Percentiles rank a stretch among this genome's conserved stretches.
phyloP scores from a whole-genome alignment of 257 asterid species.

The Solanum chiquidenum region DNA sequence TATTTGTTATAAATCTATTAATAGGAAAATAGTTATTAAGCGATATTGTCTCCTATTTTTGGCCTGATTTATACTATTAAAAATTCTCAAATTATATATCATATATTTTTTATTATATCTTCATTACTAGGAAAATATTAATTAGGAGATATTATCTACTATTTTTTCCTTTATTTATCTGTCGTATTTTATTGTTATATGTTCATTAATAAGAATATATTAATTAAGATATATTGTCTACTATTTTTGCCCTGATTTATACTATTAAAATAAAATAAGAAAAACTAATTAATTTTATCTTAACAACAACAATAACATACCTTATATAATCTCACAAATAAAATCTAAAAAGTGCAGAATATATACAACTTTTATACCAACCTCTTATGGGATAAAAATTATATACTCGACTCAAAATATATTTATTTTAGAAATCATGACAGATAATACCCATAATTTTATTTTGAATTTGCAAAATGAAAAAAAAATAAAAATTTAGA shows the following conservation, averaged over 20 bases:
- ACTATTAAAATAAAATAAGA: not conserved
- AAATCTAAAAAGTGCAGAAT: not conserved
- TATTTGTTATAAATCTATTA: not conserved
- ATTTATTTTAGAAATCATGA: no score
- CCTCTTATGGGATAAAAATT: no score
- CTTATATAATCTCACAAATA: not conserved
- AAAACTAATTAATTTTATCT: no score
- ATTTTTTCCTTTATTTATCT: no score
- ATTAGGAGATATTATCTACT: not conserved
- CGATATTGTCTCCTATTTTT: not conserved
- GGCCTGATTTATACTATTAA: not conserved
- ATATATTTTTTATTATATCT: no score
- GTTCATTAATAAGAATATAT: not conserved
- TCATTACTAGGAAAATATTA: no score
- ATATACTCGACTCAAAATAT: not conserved
- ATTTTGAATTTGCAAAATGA: not conserved
- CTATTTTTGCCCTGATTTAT: not conserved
- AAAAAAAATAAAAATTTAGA: not conserved
- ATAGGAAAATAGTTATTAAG: not conserved
- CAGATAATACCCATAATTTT: no score
- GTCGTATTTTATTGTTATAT: not conserved
- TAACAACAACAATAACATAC: not conserved
- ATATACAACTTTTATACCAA: no score
- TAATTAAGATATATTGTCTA: not conserved
- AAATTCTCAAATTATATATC: not conserved